Base-by-base conservation (phyloP, 1,139 yeast genomes). In the Magnusiomyces magnusii region DNA sequence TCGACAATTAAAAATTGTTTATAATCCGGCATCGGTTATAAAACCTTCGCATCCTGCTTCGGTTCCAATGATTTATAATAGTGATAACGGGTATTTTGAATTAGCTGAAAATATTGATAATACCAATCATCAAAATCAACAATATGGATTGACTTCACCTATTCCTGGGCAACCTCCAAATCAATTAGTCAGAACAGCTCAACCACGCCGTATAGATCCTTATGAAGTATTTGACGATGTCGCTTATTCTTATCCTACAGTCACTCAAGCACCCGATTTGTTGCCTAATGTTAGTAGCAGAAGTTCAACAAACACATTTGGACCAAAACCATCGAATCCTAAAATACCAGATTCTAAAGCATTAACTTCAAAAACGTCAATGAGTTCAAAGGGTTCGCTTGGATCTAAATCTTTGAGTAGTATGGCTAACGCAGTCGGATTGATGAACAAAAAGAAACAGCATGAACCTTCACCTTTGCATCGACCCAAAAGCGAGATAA, bases 191-290 rank as follows among this genome's bases (percentile, higher is more conserved):
- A 28, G 42, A 15, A 44, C 44, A 28, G 41, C 55, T n/a, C 9
- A 63, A 42, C 62, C 69, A n/a, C 61, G 65, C 21, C 64, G 74
- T 3, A 66, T 69, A 19, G 68, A 85, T 70, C 83, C 91, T 0
- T 87, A 78, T 71, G 95, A 87, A 66, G 81, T 87, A 3, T 81
- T 87, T 64, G 95, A 87, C 69, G 93, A 86, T 65, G 85, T 89
- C 1, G 83, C 86, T 31, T 87, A 87, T 69, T 80, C 86, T 1
- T 80, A 67, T 55, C 69, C 70, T 0, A 62, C 67, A 2, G 59
- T 61, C 47, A 61, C 66, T 9, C 61, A 65, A 15, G 65, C 64
- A 13, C 54, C 58, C 15, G 59, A 58, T 27, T 25, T 53, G 59
- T 47, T 51, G 23, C 51, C 55, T 24, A 17, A 41, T 7, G 25